phyloP scores from a whole-genome alignment of 768 basidiomycete species.

The Lepiota venenata region DNA sequence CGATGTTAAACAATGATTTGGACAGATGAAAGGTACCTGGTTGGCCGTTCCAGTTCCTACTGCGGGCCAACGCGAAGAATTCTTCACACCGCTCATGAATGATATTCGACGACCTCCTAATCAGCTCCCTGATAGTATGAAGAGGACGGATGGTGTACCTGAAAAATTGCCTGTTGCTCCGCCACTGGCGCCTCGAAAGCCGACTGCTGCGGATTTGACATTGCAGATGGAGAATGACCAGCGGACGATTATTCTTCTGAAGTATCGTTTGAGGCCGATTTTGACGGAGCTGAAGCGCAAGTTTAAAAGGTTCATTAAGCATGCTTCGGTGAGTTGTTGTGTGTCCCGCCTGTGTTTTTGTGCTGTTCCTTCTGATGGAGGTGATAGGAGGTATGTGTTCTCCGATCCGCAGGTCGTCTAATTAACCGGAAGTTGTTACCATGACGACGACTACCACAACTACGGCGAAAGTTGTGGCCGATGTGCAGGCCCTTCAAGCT shows the following conservation, averaged over 20 bases:
- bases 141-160: constrained; percentile 77
- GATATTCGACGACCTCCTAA: constrained; percentile 73
- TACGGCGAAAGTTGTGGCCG: constrained; percentile 18
- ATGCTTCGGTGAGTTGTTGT: constrained; percentile 55
- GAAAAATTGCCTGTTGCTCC: no score
- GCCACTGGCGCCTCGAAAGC: no score
- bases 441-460: constrained; percentile 19
- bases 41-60: constrained; percentile 58
- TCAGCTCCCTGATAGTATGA: constrained; percentile 85
- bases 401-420: constrained; percentile 18
- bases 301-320: constrained; percentile 86
- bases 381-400: constrained; percentile 51
- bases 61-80: constrained; percentile 54
- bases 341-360: not conserved
- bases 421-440: constrained; percentile 20
- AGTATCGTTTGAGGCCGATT: constrained; percentile 84
- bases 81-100: no score
- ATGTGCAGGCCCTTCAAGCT: constrained; percentile 31
- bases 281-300: constrained; percentile 88
- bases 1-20: constrained; percentile 93
- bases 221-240: no score
- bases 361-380: not conserved
- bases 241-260: no score
- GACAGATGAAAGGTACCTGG: constrained; percentile 68
- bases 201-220: no score